These are phyloP conservation scores for Inga laurina DNA, from an alignment of 306 rosid species.

Conservation along the genomic window DNA sequence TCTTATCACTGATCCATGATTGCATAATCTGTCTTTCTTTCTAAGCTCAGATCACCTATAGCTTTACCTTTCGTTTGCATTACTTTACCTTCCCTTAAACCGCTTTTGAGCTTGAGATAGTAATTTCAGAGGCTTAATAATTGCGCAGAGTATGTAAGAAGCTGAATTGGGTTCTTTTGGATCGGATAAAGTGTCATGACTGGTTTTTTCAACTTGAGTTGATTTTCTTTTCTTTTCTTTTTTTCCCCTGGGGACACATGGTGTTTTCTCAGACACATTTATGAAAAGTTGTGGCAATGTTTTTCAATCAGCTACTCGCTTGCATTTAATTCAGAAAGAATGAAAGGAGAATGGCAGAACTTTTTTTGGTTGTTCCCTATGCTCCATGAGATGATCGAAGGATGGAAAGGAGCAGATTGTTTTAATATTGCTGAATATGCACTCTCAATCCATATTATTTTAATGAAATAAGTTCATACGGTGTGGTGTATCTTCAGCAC, in stretches of 20 bases:
- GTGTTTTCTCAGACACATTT: background rate
- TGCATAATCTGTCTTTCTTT: conserved; percentile 34
- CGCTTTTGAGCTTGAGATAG: conserved; percentile 18
- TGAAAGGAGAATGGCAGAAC: background rate
- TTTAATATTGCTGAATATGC: conserved; percentile 11
- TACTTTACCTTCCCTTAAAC: background rate
- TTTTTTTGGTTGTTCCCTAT: background rate
- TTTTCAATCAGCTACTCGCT: background rate
- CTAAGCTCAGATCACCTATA: conserved; percentile 12
- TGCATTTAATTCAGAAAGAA: background rate
- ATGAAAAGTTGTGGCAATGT: background rate
- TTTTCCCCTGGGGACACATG: conserved; percentile 4
- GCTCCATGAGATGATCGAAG: background rate
- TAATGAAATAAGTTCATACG: background rate
- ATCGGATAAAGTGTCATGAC: background rate
- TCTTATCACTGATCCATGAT: conserved; percentile 28
- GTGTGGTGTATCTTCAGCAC: background rate
- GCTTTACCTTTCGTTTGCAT: background rate
- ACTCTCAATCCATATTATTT: background rate
- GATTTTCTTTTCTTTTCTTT: conserved; percentile 24
- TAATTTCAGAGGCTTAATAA: conserved; percentile 28
- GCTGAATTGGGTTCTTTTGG: conserved; percentile 9
- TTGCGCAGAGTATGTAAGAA: background rate
- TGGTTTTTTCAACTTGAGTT: conserved; percentile 17
- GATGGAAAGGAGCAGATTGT: background rate